Evolutionary conservation across 1,284 basidiomycete genomes (phyloP).

Genomic region (Rhodofomes roseus): DNA sequence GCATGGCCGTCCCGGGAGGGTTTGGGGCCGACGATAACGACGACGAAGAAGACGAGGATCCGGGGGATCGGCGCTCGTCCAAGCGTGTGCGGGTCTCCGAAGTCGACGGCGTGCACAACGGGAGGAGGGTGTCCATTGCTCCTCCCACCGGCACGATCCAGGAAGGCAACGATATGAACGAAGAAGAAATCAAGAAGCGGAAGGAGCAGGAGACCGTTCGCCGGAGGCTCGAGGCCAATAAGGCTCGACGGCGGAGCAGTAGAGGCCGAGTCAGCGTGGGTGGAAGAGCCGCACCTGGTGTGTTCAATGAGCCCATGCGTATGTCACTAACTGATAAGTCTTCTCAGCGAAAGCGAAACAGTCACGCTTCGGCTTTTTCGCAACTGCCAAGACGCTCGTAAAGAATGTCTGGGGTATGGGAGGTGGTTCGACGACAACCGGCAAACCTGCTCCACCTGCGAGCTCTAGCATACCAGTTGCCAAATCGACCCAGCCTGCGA

Average conservation of each 20-base stretch:
- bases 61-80: slow-evolving; percentile 27
- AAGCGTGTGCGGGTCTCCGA: slow-evolving; percentile 40
- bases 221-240: slow-evolving; percentile 58
- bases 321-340: background rate
- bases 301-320: slow-evolving; percentile 8
- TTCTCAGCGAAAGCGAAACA: slow-evolving; percentile 25
- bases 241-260: slow-evolving; percentile 64
- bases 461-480: slow-evolving; percentile 22
- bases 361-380: slow-evolving; percentile 35
- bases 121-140: slow-evolving; percentile 32
- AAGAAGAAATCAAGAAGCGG: slow-evolving; percentile 35
- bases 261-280: slow-evolving; percentile 35
- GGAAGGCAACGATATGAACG: slow-evolving; percentile 14
- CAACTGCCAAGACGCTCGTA: slow-evolving; percentile 38
- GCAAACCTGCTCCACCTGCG: slow-evolving; percentile 13
- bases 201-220: slow-evolving; percentile 58
- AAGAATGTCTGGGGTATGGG: slow-evolving; percentile 36
- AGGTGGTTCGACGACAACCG: slow-evolving; percentile 13
- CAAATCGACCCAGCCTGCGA: slow-evolving; percentile 14
- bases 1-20: slow-evolving; percentile 46
- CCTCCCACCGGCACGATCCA: slow-evolving; percentile 9
- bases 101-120: slow-evolving; percentile 27
- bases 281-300: slow-evolving; percentile 21
- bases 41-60: slow-evolving; percentile 34
- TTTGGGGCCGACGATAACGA: slow-evolving; percentile 51